These are phyloP conservation scores for Tolypocladium sp. DNA, from an alignment of 2,329 filamentous ascomycete genomes.

Conservation along the genomic window DNA sequence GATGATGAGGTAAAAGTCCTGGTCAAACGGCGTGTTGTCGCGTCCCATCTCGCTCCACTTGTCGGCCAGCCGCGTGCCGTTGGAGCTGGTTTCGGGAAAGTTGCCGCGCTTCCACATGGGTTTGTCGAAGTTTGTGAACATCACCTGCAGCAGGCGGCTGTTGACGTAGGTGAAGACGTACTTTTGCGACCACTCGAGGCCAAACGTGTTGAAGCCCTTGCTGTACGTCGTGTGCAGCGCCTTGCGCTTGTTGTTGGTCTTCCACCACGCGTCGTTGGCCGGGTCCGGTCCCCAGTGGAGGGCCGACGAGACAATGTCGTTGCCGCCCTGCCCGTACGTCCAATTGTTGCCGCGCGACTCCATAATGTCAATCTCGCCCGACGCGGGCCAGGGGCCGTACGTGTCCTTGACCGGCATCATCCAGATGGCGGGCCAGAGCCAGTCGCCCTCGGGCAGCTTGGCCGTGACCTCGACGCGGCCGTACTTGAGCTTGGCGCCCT, in stretches of 20 bases:
- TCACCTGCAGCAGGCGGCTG: constrained; percentile 67
- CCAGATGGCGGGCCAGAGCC: constrained; percentile 91
- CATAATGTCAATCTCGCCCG: constrained; percentile 76
- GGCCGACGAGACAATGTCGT: constrained; percentile 70
- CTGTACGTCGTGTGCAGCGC: constrained; percentile 69
- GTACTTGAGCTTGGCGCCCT: constrained; percentile 64
- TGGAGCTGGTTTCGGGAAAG: constrained; percentile 54
- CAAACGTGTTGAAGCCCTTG: constrained; percentile 63
- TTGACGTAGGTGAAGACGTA: constrained; percentile 85
- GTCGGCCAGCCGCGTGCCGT: constrained; percentile 56
- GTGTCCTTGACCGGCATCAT: constrained; percentile 67
- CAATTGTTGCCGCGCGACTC: constrained; percentile 78
- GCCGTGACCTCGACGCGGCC: constrained; percentile 75
- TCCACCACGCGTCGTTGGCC: constrained; percentile 72
- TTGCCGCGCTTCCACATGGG: constrained; percentile 59
- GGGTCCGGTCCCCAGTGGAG: constrained; percentile 74
- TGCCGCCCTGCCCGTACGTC: constrained; percentile 66
- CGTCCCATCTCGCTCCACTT: constrained; percentile 54
- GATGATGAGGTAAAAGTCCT: constrained; percentile 66
- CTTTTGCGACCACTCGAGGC: constrained; percentile 79
- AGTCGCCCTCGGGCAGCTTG: constrained; percentile 68
- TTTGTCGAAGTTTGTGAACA: constrained; percentile 66
- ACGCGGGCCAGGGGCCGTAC: constrained; percentile 70
- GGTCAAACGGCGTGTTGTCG: constrained; percentile 63
- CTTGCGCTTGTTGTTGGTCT: constrained; percentile 67